Evolutionary conservation across 2,329 filamentous ascomycete genomes (phyloP).

Genomic region (Calonectria crousiana): DNA sequence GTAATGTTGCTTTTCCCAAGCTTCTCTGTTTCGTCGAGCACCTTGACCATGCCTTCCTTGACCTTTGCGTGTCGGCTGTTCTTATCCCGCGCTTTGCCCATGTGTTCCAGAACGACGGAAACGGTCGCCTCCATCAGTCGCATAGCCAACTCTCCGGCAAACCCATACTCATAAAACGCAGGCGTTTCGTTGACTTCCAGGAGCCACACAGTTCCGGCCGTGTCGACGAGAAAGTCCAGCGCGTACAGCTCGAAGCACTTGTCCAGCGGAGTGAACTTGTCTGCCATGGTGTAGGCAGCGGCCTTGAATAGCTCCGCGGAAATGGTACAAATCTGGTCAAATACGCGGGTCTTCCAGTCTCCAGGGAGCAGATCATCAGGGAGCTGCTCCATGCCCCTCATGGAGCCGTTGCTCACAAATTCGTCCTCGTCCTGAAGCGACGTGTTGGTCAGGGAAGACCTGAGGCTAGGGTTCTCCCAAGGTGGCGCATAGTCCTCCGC

Average conservation of each 20-base stretch:
- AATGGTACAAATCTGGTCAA: conserved; percentile 50
- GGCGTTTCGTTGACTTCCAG: conserved; percentile 55
- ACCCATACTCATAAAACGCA: conserved; percentile 51
- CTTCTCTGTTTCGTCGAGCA: conserved; percentile 34
- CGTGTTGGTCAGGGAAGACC: conserved; percentile 53
- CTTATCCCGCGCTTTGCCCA: conserved; percentile 34
- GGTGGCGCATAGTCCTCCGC: conserved; percentile 51
- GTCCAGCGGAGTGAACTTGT: conserved; percentile 52
- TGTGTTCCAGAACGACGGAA: conserved; percentile 50
- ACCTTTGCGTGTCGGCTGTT: not conserved
- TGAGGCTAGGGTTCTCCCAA: conserved; percentile 50
- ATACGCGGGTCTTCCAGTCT: conserved; percentile 49
- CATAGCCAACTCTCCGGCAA: conserved; percentile 48
- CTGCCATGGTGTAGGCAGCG: conserved; percentile 52
- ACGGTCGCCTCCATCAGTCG: conserved; percentile 53
- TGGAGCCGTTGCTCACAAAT: conserved; percentile 47
- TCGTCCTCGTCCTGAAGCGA: conserved; percentile 52
- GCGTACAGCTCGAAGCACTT: conserved; percentile 55
- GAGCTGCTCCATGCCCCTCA: conserved; percentile 50
- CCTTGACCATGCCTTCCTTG: conserved; percentile 30
- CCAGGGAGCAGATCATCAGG: conserved; percentile 46
- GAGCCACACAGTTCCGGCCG: conserved; percentile 48
- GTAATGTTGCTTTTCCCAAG: conserved; percentile 41
- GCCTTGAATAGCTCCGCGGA: conserved; percentile 50
- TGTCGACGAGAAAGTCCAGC: conserved; percentile 52